Evolutionary conservation across 257 asterid genomes (phyloP).

Genomic region (Solanum chiquidenum): DNA sequence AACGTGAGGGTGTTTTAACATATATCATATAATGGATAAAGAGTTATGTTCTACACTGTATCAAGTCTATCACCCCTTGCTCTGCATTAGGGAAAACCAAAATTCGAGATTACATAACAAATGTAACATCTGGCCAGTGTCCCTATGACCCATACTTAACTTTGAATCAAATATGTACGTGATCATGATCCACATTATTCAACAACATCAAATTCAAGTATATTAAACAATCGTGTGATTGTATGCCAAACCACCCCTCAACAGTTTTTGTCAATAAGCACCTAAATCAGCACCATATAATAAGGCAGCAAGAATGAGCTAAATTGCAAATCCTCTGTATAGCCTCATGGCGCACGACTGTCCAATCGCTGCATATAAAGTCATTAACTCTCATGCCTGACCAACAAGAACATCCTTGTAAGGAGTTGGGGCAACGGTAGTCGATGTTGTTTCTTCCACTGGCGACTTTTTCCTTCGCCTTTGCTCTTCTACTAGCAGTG

Average conservation of each 20-base stretch:
- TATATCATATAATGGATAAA: neutral
- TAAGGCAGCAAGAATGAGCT: neutral
- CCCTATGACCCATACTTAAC: neutral
- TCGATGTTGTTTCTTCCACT: slow-evolving; percentile 4
- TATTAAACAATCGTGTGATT: no score
- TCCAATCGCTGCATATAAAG: neutral
- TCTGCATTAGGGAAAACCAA: neutral
- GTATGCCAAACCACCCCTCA: neutral
- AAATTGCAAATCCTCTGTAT: neutral
- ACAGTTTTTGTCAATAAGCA: neutral
- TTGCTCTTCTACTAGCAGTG: slow-evolving; percentile 26
- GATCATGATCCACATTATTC: neutral
- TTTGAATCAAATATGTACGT: neutral
- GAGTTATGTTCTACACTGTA: neutral
- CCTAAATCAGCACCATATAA: neutral
- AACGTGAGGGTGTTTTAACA: neutral
- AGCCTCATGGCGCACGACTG: neutral
- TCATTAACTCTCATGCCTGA: slow-evolving; percentile 13
- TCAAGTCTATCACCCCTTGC: neutral
- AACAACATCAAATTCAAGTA: neutral
- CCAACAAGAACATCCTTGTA: slow-evolving; percentile 60
- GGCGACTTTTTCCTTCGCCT: slow-evolving; percentile 10
- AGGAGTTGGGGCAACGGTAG: slow-evolving; percentile 24
- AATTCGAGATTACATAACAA: neutral
- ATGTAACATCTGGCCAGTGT: neutral